Evolutionary conservation across 805 yeast genomes (phyloP).

Genomic region (Candida easanensis): DNA sequence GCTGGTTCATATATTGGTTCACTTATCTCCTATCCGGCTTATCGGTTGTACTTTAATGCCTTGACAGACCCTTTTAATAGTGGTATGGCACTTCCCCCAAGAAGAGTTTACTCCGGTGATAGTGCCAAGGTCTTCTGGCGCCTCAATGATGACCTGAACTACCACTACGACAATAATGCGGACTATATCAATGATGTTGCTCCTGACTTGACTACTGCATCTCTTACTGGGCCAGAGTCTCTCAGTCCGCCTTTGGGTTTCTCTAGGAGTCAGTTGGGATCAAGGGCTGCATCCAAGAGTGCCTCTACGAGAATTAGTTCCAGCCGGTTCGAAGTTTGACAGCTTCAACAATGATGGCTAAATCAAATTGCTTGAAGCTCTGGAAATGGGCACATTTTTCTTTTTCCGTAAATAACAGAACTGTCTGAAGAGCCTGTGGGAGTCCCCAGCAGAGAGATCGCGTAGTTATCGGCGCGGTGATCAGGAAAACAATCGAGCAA

Average conservation of each 20-base stretch:
- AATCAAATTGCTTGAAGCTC: no score
- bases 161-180: conserved; percentile 15
- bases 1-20: conserved; percentile 39
- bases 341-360: no score
- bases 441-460: no score
- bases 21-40: conserved; percentile 32
- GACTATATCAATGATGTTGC: conserved; percentile 1
- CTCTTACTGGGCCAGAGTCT: no score
- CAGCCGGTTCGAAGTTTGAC: no score
- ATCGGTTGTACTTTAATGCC: conserved; percentile 41
- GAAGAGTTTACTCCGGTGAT: conserved; percentile 32
- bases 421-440: no score
- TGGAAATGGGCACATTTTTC: no score
- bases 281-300: background rate
- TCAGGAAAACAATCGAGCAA: no score
- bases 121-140: conserved; percentile 38
- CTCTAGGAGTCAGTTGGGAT: conserved; percentile 1
- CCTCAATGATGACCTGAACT: conserved; percentile 30
- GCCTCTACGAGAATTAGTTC: no score
- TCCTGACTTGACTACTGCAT: background rate
- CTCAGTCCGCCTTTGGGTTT: background rate
- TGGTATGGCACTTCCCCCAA: conserved; percentile 44
- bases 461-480: no score
- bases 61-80: conserved; percentile 27
- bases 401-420: no score